Percentiles rank a stretch among this genome's conserved stretches.
phyloP scores from a whole-genome alignment of 768 basidiomycete genomes.

The Psilocybe cyanescens region DNA sequence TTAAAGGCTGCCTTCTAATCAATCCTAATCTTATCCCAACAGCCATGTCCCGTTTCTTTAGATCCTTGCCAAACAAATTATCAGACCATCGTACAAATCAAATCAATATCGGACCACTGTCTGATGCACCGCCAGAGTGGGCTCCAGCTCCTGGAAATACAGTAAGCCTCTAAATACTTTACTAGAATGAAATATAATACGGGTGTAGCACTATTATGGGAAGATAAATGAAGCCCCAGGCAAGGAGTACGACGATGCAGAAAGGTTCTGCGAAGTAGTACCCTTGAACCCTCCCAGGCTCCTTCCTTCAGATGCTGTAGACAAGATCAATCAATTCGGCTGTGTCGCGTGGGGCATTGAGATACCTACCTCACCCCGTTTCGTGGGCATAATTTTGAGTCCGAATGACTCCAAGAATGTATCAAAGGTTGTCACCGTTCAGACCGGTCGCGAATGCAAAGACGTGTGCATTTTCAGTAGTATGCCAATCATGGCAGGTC shows the following conservation, averaged over 20 bases:
- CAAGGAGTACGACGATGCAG: conserved; percentile 55
- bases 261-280: conserved; percentile 49
- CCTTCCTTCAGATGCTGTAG: conserved; percentile 55
- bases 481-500: conserved; percentile 61
- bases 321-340: conserved; percentile 50
- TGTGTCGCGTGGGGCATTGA: conserved; percentile 60
- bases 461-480: conserved; percentile 61
- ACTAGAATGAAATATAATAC: not conserved
- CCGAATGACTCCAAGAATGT: conserved; percentile 34
- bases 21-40: not conserved
- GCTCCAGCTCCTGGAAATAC: conserved; percentile 59
- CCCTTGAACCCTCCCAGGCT: conserved; percentile 46
- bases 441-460: conserved; percentile 44
- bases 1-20: too few species aligned
- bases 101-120: not conserved
- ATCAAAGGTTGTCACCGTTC: conserved; percentile 41
- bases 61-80: conserved; percentile 14
- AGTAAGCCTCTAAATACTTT: conserved; percentile 25
- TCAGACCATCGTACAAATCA: not conserved
- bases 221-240: conserved; percentile 58
- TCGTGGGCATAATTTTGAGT: conserved; percentile 44
- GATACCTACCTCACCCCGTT: conserved; percentile 41
- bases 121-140: conserved; percentile 53
- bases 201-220: conserved; percentile 46
- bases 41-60: conserved; percentile 18